Base-by-base conservation (phyloP, 2,329 filamentous ascomycete genomes). In the Cladosporium austrohemisphaericum region DNA sequence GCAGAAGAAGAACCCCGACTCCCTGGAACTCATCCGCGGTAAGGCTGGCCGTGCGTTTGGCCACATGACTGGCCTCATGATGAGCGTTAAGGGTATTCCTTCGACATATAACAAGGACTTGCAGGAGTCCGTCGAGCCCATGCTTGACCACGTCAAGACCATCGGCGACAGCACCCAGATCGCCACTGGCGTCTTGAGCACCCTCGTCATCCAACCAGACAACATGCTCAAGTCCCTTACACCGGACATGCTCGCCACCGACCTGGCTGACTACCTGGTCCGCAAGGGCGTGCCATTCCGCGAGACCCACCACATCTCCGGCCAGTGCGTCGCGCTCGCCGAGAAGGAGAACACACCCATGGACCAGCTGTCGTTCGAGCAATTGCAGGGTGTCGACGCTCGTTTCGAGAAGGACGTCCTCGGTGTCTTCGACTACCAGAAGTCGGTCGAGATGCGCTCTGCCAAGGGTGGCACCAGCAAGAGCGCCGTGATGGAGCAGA, bases 31-130 rank as follows among this genome's bases (percentile, higher is more conserved):
- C 28, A 77, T 91, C 52, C 79, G 87, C n/a, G 87, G 87, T 45
- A 91, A 91, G 73, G 76, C 78, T 23, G 88, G 87, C 1, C 77
- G 85, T 51, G 79, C 83, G 3, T 92, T 94, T 62, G 89, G 88
- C 20, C 84, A 89, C 56, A 86, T 92, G 81, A 80, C 85, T 4
- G 88, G 87, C 29, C 71, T 93, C 56, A 88, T 88, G 78, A 84
- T 83, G 72, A 87, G 83, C 29, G 76, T 84, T 68, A 85, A 86
- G 68, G 85, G 85, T 49, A 79, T 93, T 22, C 86, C 88, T 2
- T 86, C 80, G 35, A 89, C 86, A 3, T 94, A 94, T 75, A 92
- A 94, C 75, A 95, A 94, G 71, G 88, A 95, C 67, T 71, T 94
- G n/a, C 88, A 95, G 70, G 89, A 95, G 71, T 85, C 81, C 51